A percentile compares a stretch with the other conserved stretches of the same genome.
Conservation (phyloP, 495 filamentous ascomycete genomes). For the Staphylotrichum longicolle region DNA sequence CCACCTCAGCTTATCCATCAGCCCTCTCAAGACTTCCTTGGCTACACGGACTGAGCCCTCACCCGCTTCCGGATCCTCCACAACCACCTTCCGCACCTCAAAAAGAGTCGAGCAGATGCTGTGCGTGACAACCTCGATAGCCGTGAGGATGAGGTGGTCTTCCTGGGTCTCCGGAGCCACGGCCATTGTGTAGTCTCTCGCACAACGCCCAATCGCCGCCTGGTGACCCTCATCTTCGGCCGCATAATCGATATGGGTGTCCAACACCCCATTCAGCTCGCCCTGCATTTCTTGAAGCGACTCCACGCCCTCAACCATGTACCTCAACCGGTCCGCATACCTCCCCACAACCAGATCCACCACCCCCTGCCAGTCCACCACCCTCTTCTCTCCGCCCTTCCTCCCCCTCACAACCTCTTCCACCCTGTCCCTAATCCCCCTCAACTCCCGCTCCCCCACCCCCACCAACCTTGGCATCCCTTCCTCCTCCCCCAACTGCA, state of each 20-base stretch:
- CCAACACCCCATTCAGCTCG: constrained; percentile 48
- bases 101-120: constrained; percentile 54
- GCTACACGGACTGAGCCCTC: constrained; percentile 7
- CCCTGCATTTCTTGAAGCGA: constrained; percentile 37
- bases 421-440: constrained; percentile 44
- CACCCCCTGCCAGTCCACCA: constrained; percentile 59
- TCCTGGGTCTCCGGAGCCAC: constrained; percentile 30
- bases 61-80: constrained; percentile 20
- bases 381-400: constrained; percentile 14
- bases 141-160: constrained; percentile 40
- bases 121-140: constrained; percentile 47
- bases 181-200: constrained; percentile 43
- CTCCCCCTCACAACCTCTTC: constrained; percentile 36
- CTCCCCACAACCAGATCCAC: constrained; percentile 60
- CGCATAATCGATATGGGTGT: constrained; percentile 48
- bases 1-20: constrained; percentile 58
- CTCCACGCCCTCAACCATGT: constrained; percentile 41
- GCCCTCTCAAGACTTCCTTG: constrained; percentile 30
- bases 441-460: constrained; percentile 38
- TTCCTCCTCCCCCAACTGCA: constrained; percentile 40
- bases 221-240: constrained; percentile 43
- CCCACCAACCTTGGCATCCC: constrained; percentile 42
- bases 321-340: constrained; percentile 53
- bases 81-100: constrained; percentile 33
- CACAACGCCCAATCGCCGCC: constrained; percentile 48